These are phyloP conservation scores for Pythium pyrilobum DNA, from an alignment of 352 stramenopile genomes.

Conservation along the genomic window DNA sequence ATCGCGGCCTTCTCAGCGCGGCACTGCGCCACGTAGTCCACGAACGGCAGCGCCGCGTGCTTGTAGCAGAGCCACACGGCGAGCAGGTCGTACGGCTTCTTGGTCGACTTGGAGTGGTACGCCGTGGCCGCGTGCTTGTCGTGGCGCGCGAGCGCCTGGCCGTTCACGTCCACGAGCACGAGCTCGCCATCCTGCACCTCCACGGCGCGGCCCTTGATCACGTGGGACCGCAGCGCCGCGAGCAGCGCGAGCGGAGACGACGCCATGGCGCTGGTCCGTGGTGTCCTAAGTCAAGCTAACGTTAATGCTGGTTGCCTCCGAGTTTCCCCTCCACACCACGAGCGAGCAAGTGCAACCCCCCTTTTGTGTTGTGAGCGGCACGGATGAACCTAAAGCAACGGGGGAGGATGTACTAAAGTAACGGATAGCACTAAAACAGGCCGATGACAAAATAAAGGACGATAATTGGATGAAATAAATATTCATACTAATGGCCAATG, in stretches of 20 bases:
- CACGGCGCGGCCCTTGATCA: conserved; percentile 69
- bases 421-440: too few relatives aligned
- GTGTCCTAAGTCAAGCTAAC: not conserved
- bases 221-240: conserved; percentile 47
- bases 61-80: conserved; percentile 80
- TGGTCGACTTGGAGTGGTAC: conserved; percentile 75
- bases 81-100: conserved; percentile 81
- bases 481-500: conserved; percentile 11
- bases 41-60: conserved; percentile 64
- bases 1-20: conserved; percentile 70
- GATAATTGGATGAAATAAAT: too few relatives aligned
- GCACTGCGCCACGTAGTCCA: conserved; percentile 84
- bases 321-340: not conserved
- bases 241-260: conserved; percentile 26
- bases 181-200: conserved; percentile 51
- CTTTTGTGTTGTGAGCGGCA: too few relatives aligned
- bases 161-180: conserved; percentile 52
- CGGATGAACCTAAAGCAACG: too few relatives aligned
- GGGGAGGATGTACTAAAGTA: too few relatives aligned
- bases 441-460: too few relatives aligned
- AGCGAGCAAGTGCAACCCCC: too few relatives aligned
- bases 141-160: conserved; percentile 37
- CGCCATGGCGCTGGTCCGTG: not conserved
- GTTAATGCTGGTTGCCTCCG: not conserved
- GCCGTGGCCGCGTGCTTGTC: conserved; percentile 64